Conservation (phyloP, 306 rosid genomes). For the Prunus mume region DNA sequence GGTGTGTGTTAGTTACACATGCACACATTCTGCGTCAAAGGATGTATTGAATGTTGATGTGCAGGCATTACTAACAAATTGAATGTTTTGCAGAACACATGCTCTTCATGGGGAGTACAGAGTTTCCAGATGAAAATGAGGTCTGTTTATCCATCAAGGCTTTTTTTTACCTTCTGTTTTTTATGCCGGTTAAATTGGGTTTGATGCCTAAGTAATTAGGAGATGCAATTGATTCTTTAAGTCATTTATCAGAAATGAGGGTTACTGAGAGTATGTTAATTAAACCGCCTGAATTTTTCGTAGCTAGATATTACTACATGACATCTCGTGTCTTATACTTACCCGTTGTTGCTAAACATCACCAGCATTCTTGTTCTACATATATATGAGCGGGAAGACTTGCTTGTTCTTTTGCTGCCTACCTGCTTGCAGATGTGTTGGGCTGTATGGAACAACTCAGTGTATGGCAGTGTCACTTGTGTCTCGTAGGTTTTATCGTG, state of each 20-base stretch:
- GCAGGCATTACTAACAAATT: conserved; percentile 1
- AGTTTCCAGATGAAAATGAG: conserved; percentile 97
- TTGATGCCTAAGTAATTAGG: background rate
- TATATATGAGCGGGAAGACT: too few relatives aligned
- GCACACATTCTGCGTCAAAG: background rate
- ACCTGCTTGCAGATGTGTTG: background rate
- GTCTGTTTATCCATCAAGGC: conserved; percentile 42
- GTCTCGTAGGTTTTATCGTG: background rate
- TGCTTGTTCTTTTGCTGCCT: background rate
- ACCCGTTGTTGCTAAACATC: background rate
- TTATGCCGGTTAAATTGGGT: background rate
- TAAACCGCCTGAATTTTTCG: background rate
- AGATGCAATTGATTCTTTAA: background rate
- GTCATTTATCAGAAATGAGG: background rate
- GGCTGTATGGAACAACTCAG: background rate
- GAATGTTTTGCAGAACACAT: conserved; percentile 77
- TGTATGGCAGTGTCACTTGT: background rate
- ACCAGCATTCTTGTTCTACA: background rate
- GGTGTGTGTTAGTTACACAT: conserved; percentile 38
- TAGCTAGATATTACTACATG: background rate
- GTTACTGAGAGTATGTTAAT: background rate
- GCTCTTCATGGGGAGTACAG: conserved; percentile 99
- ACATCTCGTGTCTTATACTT: background rate
- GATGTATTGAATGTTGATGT: background rate
- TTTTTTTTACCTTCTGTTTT: background rate